Conservation (phyloP, 768 basidiomycete genomes). For the Tricholoma sp. region DNA sequence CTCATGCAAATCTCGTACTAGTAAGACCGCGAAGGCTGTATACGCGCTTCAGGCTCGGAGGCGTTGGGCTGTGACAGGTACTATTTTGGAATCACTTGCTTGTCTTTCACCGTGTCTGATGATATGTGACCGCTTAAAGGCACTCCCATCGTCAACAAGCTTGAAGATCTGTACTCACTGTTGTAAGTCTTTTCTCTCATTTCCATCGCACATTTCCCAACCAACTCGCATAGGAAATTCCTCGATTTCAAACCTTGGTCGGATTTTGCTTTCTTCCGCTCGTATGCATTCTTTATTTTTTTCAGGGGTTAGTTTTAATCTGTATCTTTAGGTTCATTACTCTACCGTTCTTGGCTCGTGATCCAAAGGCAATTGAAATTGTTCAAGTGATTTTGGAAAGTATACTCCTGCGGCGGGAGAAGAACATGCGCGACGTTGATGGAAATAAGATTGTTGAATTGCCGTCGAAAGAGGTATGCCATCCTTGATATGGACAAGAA, state of each 20-base stretch:
- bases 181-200: slow-evolving; percentile 37
- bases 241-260: slow-evolving; percentile 78
- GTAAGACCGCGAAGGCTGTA: slow-evolving; percentile 84
- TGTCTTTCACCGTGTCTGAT: neutral
- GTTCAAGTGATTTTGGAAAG: slow-evolving; percentile 93
- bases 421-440: slow-evolving; percentile 83
- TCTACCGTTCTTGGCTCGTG: slow-evolving; percentile 84
- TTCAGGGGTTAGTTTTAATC: slow-evolving; percentile 3
- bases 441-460: slow-evolving; percentile 87
- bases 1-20: slow-evolving; percentile 84
- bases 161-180: slow-evolving; percentile 89
- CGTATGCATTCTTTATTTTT: slow-evolving; percentile 38
- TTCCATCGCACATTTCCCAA: neutral
- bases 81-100: neutral
- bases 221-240: slow-evolving; percentile 53
- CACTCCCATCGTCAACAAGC: slow-evolving; percentile 91
- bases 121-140: slow-evolving; percentile 30
- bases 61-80: slow-evolving; percentile 88
- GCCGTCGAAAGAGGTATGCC: slow-evolving; percentile 71
- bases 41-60: slow-evolving; percentile 76
- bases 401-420: slow-evolving; percentile 83
- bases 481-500: neutral
- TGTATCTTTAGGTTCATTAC: slow-evolving; percentile 72
- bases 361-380: slow-evolving; percentile 90
- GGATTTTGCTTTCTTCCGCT: slow-evolving; percentile 82